These are phyloP conservation scores for Tetradesmus obliquus DNA, from an alignment of 139 green algal genomes.

Conservation along the genomic window DNA sequence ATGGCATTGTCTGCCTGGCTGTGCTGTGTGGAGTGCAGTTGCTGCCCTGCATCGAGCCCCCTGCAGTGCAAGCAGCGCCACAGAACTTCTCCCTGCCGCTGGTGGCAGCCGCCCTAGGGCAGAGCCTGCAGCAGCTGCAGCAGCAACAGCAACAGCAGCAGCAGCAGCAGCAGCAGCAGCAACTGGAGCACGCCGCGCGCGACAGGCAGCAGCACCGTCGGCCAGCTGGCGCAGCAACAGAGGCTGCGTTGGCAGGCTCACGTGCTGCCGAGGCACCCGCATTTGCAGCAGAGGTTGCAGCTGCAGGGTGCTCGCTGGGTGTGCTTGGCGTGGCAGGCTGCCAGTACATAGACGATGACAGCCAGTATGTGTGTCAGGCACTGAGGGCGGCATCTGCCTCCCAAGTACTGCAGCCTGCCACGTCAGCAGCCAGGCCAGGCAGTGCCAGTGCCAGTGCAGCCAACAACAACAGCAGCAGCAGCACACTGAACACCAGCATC, in stretches of 20 bases:
- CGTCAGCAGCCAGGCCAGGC: neutral
- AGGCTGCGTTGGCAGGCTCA: neutral
- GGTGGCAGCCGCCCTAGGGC: slow-evolving; percentile 17
- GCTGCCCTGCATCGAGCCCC: slow-evolving; percentile 32
- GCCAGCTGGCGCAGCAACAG: neutral
- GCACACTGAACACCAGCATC: neutral
- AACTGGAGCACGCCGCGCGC: neutral
- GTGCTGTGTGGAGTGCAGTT: neutral
- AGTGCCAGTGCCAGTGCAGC: neutral
- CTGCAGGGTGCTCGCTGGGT: neutral
- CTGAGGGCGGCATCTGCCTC: neutral
- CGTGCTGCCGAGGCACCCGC: neutral
- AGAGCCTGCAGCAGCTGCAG: neutral
- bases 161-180: slow-evolving; percentile 19
- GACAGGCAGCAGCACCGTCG: neutral
- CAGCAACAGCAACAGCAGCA: slow-evolving; percentile 36
- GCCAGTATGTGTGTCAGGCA: neutral
- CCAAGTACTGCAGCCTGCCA: neutral
- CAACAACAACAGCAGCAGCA: neutral
- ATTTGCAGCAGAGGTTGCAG: neutral
- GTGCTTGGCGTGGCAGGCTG: neutral
- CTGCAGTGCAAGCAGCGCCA: slow-evolving; percentile 20
- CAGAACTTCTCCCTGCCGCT: neutral
- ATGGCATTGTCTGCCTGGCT: neutral
- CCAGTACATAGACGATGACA: neutral